Conservation (phyloP, 2,329 filamentous ascomycete genomes). For the Cercospora sesami region DNA sequence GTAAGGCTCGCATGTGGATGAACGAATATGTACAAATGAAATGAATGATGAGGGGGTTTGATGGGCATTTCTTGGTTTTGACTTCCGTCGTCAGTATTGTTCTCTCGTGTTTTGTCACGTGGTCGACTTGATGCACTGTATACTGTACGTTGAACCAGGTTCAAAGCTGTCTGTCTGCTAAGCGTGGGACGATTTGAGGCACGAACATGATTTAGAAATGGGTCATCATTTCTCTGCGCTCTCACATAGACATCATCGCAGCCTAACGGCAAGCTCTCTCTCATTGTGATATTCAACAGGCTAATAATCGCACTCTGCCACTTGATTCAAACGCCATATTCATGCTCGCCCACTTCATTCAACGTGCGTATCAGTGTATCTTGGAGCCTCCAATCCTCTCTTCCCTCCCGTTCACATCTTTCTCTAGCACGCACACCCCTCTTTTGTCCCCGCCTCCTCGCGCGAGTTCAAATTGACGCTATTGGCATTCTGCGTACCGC, state of each 20-base stretch:
- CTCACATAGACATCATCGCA: not conserved
- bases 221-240: not conserved
- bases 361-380: not conserved
- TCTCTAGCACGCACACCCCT: slow-evolving; percentile 80
- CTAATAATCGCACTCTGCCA: not conserved
- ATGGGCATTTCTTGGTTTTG: not conserved
- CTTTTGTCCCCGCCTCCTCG: slow-evolving; percentile 71
- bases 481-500: slow-evolving; percentile 53
- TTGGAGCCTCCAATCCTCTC: not conserved
- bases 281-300: not conserved
- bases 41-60: not conserved
- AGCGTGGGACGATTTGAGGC: not conserved
- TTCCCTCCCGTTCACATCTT: not conserved
- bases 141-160: no score
- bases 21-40: not conserved
- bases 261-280: not conserved
- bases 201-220: not conserved
- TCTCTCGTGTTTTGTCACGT: not conserved
- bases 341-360: slow-evolving; percentile 1
- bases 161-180: no score
- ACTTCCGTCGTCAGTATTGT: not conserved
- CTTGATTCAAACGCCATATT: not conserved
- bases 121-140: no score
- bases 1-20: not conserved
- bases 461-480: slow-evolving; percentile 80